phyloP scores from a whole-genome alignment of 495 filamentous ascomycete species.

The Evansstolkia leycettana region DNA sequence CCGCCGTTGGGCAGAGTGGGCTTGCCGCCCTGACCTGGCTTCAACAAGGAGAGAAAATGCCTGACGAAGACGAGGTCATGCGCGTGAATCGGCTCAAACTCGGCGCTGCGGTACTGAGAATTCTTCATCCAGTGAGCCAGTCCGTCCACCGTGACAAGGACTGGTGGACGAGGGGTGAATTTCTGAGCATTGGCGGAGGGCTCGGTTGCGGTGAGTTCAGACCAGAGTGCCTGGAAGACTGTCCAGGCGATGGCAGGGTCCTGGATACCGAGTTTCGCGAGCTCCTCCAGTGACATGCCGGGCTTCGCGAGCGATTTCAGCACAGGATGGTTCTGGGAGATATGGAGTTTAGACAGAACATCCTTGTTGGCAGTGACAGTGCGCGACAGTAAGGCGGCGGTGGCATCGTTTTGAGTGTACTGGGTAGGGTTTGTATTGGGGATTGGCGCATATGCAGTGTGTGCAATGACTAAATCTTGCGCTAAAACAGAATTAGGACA shows the following conservation, averaged over 20 bases:
- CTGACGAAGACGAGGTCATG: slow-evolving; percentile 69
- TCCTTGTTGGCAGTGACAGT: slow-evolving; percentile 61
- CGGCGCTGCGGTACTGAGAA: slow-evolving; percentile 58
- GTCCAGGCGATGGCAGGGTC: slow-evolving; percentile 69
- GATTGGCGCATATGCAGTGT: slow-evolving; percentile 68
- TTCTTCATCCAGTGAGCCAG: slow-evolving; percentile 65
- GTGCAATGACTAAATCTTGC: slow-evolving; percentile 65
- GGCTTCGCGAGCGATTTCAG: slow-evolving; percentile 41
- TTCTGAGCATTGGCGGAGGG: slow-evolving; percentile 27
- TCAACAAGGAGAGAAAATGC: slow-evolving; percentile 61
- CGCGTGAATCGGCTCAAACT: slow-evolving; percentile 67
- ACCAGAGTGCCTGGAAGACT: slow-evolving; percentile 70
- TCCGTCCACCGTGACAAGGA: slow-evolving; percentile 68
- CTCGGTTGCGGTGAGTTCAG: slow-evolving; percentile 54
- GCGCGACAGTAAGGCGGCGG: slow-evolving; percentile 53
- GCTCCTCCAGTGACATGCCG: slow-evolving; percentile 50
- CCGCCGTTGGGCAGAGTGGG: slow-evolving; percentile 61
- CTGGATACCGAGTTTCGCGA: slow-evolving; percentile 55
- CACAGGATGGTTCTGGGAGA: slow-evolving; percentile 47
- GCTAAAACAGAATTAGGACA: slow-evolving; percentile 34
- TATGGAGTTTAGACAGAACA: slow-evolving; percentile 44
- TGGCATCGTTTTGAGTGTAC: slow-evolving; percentile 71
- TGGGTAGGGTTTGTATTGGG: slow-evolving; percentile 41
- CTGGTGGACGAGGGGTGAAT: slow-evolving; percentile 52
- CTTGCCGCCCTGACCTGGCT: slow-evolving; percentile 27